Evolutionary conservation across 2,329 filamentous ascomycete species (phyloP), one percentile per base, ranked within the genome.

Genomic region (Claviceps paspali): DNA sequence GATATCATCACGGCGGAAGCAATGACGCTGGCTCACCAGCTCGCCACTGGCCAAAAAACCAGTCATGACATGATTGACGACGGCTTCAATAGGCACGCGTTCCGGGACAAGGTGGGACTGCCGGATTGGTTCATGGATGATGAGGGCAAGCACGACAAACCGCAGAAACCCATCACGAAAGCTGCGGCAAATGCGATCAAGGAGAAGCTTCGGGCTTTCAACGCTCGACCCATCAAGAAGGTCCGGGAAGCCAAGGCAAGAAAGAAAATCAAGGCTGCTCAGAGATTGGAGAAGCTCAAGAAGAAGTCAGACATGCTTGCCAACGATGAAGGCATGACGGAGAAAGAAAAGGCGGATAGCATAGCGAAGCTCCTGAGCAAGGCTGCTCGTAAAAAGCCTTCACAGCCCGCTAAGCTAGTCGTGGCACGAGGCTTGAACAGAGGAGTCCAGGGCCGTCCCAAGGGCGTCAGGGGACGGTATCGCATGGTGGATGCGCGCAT

Each of bases 1-100:
- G 86, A 96, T 56, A 96, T 98, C 51, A 93, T 96, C 52, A 98
- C 91, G n/a, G 91, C 86, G 5, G 91, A 98, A 65, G 91, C 92
- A 45, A 98, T 98, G 91, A 92, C 88, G 1, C 70, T 98, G 12
- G 92, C 91, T 1, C 91, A 96, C 46, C 75, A 85, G 52, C 78
- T 98, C 41, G 91, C 87, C 3, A 85, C 81, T 0, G 88, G 88
- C 31, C 72, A 88, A 54, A 87, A 80, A 57, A 82, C 79, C 1
- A 80, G 74, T 32, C 61, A 80, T 38, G 84, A 95, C 48, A 64
- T 94, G 5, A 64, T 88, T 32, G 92, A 98, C 52, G 88, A 96
- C 43, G 79, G 78, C 29, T 98, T 91, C 70, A 95, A 94, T 66
- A 91, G 85, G 57, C 83, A 81, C 54, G 75, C 86, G 3, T 87